Evolutionary conservation across 192 early-diverging fungal genomes (phyloP), one percentile per base, ranked within the genome.

Genomic region (Nowakowskiella sp.): DNA sequence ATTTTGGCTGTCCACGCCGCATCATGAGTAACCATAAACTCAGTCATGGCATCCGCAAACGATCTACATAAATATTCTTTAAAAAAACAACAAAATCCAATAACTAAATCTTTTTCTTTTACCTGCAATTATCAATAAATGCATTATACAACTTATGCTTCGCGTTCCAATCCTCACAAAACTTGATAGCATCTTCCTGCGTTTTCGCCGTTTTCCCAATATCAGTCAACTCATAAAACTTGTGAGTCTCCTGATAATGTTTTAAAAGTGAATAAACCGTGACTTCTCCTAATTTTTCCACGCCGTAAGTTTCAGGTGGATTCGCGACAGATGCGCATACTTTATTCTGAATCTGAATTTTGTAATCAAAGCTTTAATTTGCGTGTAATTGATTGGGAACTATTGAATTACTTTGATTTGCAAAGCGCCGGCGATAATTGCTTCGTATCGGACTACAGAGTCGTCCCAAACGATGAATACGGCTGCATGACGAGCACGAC

Each of bases 391-490:
- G n/a, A n/a, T n/a, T n/a, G n/a, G n/a, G n/a, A n/a, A n/a, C n/a
- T n/a, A n/a, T n/a, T n/a, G n/a, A n/a, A n/a, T n/a, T n/a, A n/a
- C n/a, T n/a, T n/a, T n/a, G n/a, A n/a, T n/a, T n/a, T n/a, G n/a
- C n/a, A n/a, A n/a, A n/a, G n/a, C n/a, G n/a, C n/a, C 36, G 19
- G 13, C 36, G 36, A 39, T 13, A 13, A 39, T 13, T 39, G 19
- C 13, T 39, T 39, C 36, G 36, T 39, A 39, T 13, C 36, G 36
- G 36, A 39, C 36, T 19, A 39, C 19, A 13, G 13, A 13, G 36
- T 39, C 36, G 36, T 39, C 19, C 36, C 36, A 39, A 39, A 39
- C 13, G 36, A 39, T 39, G 36, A 39, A 39, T 39, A 39, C 36
- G 36, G 36, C 36, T 13, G 36, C 36, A 39, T 39, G 36, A 13